Conservation (phyloP, 768 basidiomycete species). For the Xerocomus spinulosus region DNA sequence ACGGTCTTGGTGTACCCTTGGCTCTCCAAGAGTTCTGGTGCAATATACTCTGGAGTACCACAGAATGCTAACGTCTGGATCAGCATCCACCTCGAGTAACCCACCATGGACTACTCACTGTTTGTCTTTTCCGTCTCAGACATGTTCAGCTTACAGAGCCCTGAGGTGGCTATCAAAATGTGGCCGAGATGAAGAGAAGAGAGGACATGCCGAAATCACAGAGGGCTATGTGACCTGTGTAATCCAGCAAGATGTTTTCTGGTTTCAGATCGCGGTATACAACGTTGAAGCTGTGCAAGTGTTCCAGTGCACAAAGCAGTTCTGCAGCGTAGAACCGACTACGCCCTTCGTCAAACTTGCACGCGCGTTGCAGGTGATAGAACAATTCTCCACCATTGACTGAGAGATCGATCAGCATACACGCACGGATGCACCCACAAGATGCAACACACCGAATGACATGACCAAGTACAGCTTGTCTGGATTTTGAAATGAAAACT, state of each 20-base stretch:
- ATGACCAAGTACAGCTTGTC: conserved; percentile 97
- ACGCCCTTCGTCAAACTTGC: conserved; percentile 90
- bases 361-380: conserved; percentile 95
- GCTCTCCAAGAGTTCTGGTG: conserved; percentile 92
- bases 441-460: conserved; percentile 66
- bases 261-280: conserved; percentile 98
- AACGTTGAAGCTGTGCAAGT: conserved; percentile 95
- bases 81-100: neutral
- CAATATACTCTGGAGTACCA: conserved; percentile 98
- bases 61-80: conserved; percentile 69
- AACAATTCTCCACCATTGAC: conserved; percentile 98
- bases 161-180: conserved; percentile 27
- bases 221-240: conserved; percentile 95
- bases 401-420: conserved; percentile 24
- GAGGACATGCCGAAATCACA: conserved; percentile 80
- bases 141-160: conserved; percentile 96
- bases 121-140: conserved; percentile 96
- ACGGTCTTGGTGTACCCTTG: conserved; percentile 98
- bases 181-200: neutral
- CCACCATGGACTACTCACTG: conserved; percentile 47
- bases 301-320: conserved; percentile 89
- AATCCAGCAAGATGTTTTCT: conserved; percentile 96
- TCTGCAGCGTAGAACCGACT: conserved; percentile 99
- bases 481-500: conserved; percentile 97
- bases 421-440: neutral